Conservation (phyloP, 1,284 basidiomycete species). For the Spongispora temasekensis region DNA sequence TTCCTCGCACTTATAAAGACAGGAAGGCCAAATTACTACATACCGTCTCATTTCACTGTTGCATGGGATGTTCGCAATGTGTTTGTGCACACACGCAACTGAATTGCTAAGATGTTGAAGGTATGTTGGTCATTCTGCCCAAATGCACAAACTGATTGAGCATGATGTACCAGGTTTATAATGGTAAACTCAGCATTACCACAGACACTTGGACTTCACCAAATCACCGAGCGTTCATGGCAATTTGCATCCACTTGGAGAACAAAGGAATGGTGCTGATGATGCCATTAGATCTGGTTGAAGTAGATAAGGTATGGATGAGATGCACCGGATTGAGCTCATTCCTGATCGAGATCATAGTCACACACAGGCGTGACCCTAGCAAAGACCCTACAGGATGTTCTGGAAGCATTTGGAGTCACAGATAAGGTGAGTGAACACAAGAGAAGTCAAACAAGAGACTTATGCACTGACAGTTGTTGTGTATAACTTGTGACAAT, state of each 20-base stretch:
- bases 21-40: not conserved
- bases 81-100: not conserved
- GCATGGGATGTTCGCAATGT: not conserved
- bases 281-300: not conserved
- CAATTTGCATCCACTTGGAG: not conserved
- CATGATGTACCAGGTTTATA: not conserved
- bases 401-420: not conserved
- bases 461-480: not conserved
- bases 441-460: not conserved
- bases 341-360: not conserved
- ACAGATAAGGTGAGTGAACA: not conserved
- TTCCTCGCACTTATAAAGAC: not conserved
- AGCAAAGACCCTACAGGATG: not conserved
- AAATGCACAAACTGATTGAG: not conserved
- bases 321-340: not conserved
- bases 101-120: not conserved
- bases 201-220: not conserved
- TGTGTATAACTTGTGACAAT: not conserved
- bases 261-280: not conserved
- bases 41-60: not conserved
- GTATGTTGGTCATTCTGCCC: not conserved
- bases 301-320: not conserved
- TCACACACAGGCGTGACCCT: not conserved
- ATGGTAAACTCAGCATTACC: not conserved
- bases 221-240: not conserved